Base-by-base conservation (phyloP, 2,329 filamentous ascomycete genomes). In the Onygenales sp. region DNA sequence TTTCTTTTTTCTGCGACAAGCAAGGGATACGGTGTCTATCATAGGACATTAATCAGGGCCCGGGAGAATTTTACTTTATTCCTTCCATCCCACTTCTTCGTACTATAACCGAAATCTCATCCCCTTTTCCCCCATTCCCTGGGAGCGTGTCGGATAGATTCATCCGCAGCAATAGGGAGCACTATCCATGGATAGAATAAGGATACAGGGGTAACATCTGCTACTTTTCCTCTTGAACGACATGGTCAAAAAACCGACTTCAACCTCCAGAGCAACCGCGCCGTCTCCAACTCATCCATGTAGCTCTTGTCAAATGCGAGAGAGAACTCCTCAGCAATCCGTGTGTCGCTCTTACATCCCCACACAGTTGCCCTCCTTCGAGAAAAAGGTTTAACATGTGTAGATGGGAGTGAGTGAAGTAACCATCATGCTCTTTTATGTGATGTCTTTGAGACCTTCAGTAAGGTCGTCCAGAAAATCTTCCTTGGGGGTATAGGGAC, bases 401-500 rank as follows among this genome's bases (percentile, higher is more conserved):
- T n/a, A 58, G 36, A 40, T 58, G 54, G 6, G 54, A 54, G 46
- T 56, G 56, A 13, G 52, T 58, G 34, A 58, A 58, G 39, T 34
- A 51, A 14, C 53, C 49, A 1, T 49, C 36, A 42, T 58, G 54
- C 4, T 53, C 11, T 13, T 53, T 54, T 17, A 17, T 17, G 17
- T 44, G 14, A 49, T 4, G 9, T 42, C 21, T 36, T 37, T 13
- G 21, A 46, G 13, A 37, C 31, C 33, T 6, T 40, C 43, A n/a
- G 42, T 49, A 36, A 57, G 42, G 17, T 52, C 27, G 40, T 56
- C 40, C 3, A 47, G 27, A 37, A 58, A 57, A 21, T 46, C 57
- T 6, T 17, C 7, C 43, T 57, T 50, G 1, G 55, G 42, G 11
- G 14, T 49, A 42, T 48, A 57, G 4, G 45, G 54, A 36, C 49